Conservation (phyloP, 2,329 filamentous ascomycete species). For the Alternaria atra region DNA sequence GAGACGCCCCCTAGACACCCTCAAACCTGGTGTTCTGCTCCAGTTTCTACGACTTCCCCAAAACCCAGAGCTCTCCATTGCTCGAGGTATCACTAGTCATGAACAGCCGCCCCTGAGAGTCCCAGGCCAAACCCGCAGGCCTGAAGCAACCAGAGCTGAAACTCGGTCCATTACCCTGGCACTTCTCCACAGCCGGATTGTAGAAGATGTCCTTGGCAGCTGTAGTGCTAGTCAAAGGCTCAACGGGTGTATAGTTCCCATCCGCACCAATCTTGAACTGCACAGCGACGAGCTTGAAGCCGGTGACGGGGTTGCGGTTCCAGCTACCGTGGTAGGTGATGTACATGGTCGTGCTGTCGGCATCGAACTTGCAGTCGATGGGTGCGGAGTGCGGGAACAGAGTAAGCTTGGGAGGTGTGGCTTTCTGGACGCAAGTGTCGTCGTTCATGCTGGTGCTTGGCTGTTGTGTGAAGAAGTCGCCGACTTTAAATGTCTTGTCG, state of each 20-base stretch:
- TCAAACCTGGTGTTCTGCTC: neutral
- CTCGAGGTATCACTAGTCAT: constrained; percentile 55
- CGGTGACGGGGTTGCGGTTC: constrained; percentile 60
- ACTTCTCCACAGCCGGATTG: constrained; percentile 62
- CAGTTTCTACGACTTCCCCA: constrained; percentile 38
- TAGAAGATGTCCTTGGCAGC: constrained; percentile 64
- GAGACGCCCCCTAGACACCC: neutral
- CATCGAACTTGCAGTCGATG: constrained; percentile 73
- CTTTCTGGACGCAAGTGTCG: constrained; percentile 53
- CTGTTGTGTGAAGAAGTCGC: constrained; percentile 46
- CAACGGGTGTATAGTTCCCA: constrained; percentile 51
- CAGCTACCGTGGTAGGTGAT: constrained; percentile 77
- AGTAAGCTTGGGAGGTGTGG: constrained; percentile 58
- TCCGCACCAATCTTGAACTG: constrained; percentile 54
- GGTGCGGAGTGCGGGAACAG: constrained; percentile 75
- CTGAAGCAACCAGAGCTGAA: constrained; percentile 63
- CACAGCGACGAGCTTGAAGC: constrained; percentile 60
- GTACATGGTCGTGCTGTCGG: constrained; percentile 65
- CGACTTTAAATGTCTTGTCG: constrained; percentile 60
- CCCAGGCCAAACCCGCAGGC: constrained; percentile 65
- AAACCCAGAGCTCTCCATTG: constrained; percentile 44
- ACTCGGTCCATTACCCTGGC: constrained; percentile 54
- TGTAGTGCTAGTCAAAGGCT: constrained; percentile 56
- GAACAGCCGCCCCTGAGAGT: constrained; percentile 63
- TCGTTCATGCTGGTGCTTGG: constrained; percentile 56